These are phyloP conservation scores for Lipomyces japonicus DNA, from an alignment of 805 yeast species.

Conservation along the genomic window DNA sequence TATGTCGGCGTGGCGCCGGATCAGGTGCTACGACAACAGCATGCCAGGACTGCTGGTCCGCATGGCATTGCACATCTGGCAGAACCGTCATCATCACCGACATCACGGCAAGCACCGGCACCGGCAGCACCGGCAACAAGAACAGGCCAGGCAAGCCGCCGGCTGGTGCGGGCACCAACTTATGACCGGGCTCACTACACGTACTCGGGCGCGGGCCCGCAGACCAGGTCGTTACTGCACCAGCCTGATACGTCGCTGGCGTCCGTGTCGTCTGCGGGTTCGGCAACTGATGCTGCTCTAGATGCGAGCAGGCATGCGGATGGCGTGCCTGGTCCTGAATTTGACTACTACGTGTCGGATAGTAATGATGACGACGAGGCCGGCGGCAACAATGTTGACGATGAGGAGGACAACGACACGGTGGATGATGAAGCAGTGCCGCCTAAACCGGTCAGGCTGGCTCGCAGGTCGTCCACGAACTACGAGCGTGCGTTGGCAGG, in stretches of 20 bases:
- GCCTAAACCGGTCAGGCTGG: slow-evolving; percentile 2
- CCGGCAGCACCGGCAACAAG: neutral
- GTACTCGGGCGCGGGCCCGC: slow-evolving; percentile 16
- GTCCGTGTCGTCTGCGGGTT: neutral
- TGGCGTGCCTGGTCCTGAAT: too few relatives aligned
- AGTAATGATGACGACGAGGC: too few relatives aligned
- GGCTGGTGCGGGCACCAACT: slow-evolving; percentile 4
- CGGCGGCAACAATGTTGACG: too few relatives aligned
- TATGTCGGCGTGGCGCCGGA: too few relatives aligned
- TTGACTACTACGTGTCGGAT: too few relatives aligned
- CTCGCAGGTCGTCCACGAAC: slow-evolving; percentile 22
- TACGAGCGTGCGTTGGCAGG: slow-evolving; percentile 10
- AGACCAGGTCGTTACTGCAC: slow-evolving; percentile 8
- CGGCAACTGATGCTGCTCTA: neutral
- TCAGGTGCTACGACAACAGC: too few relatives aligned
- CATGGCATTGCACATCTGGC: slow-evolving; percentile 8
- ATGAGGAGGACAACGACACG: too few relatives aligned
- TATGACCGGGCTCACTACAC: slow-evolving; percentile 23
- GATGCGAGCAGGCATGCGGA: too few relatives aligned
- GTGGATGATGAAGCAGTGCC: too few relatives aligned
- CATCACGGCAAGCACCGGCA: slow-evolving; percentile 3
- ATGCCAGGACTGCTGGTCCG: neutral
- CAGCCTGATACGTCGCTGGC: slow-evolving; percentile 4
- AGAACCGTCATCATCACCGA: neutral
- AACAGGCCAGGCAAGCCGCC: neutral